Evolutionary conservation across 1,284 basidiomycete species (phyloP).

Genomic region (Leccinum colubrinum): DNA sequence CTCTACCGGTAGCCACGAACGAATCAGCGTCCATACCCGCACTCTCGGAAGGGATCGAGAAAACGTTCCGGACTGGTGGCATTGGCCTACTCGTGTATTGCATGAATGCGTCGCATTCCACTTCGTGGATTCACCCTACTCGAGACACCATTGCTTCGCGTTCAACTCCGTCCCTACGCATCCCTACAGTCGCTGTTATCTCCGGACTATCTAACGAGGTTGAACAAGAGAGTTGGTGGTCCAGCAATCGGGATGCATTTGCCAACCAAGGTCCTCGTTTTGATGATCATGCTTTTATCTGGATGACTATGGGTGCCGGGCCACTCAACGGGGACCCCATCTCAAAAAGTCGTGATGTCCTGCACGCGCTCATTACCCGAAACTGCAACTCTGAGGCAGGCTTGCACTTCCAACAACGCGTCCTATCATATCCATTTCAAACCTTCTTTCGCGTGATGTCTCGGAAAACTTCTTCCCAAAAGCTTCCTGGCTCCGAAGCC

Average conservation of each 20-base stretch:
- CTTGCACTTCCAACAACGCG: conserved; percentile 11
- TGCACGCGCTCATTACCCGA: conserved; percentile 18
- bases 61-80: conserved; percentile 17
- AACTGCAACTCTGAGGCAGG: conserved; percentile 10
- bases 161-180: neutral
- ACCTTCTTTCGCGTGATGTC: conserved; percentile 8
- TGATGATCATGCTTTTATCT: conserved; percentile 21
- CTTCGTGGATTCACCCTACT: conserved; percentile 16
- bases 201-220: conserved; percentile 11
- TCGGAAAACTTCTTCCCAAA: conserved; percentile 7
- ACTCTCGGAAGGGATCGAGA: conserved; percentile 7
- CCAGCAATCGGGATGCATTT: conserved; percentile 5
- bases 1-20: conserved; percentile 1
- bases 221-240: conserved; percentile 24
- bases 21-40: conserved; percentile 1
- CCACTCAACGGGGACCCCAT: conserved; percentile 3
- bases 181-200: conserved; percentile 23
- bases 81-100: conserved; percentile 23
- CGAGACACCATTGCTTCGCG: conserved; percentile 9
- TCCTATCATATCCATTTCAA: conserved; percentile 15
- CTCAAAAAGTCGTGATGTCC: conserved; percentile 9
- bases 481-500: neutral
- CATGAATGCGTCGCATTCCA: conserved; percentile 17
- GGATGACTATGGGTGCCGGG: neutral
- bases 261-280: conserved; percentile 14